Evolutionary conservation across 345 rosid genomes (phyloP).

Genomic region (Ceriops zippeliana): DNA sequence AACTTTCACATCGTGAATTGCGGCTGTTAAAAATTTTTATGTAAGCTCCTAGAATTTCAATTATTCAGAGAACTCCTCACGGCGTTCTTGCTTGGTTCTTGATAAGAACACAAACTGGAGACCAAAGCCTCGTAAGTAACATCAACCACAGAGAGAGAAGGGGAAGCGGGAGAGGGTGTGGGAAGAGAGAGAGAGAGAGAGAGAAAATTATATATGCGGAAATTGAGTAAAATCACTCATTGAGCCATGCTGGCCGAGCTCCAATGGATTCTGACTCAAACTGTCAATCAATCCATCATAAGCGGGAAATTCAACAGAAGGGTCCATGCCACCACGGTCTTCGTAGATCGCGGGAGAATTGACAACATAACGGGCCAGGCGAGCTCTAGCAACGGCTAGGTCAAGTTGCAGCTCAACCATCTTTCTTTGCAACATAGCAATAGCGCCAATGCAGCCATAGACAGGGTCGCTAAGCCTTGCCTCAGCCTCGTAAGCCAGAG

Average conservation of each 20-base stretch:
- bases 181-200: not conserved
- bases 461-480: slow-evolving; percentile 86
- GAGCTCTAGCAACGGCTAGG: slow-evolving; percentile 66
- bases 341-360: slow-evolving; percentile 12
- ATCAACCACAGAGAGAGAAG: slow-evolving; percentile 6
- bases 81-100: slow-evolving; percentile 4
- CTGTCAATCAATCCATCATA: slow-evolving; percentile 45
- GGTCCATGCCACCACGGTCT: slow-evolving; percentile 19
- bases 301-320: slow-evolving; percentile 36
- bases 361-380: slow-evolving; percentile 48
- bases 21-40: not conserved
- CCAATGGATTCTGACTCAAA: slow-evolving; percentile 34
- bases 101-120: slow-evolving; percentile 23
- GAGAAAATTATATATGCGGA: slow-evolving; percentile 29
- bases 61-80: slow-evolving; percentile 13
- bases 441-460: slow-evolving; percentile 91
- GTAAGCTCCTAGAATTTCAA: not conserved
- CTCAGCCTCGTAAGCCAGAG: slow-evolving; percentile 87
- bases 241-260: slow-evolving; percentile 25
- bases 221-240: slow-evolving; percentile 39
- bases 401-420: slow-evolving; percentile 79
- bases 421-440: slow-evolving; percentile 63
- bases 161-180: not conserved
- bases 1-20: not conserved
- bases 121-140: slow-evolving; percentile 13